These are phyloP conservation scores for Paraglomus brasilianum DNA, from an alignment of 192 early-diverging fungal species.

Conservation along the genomic window DNA sequence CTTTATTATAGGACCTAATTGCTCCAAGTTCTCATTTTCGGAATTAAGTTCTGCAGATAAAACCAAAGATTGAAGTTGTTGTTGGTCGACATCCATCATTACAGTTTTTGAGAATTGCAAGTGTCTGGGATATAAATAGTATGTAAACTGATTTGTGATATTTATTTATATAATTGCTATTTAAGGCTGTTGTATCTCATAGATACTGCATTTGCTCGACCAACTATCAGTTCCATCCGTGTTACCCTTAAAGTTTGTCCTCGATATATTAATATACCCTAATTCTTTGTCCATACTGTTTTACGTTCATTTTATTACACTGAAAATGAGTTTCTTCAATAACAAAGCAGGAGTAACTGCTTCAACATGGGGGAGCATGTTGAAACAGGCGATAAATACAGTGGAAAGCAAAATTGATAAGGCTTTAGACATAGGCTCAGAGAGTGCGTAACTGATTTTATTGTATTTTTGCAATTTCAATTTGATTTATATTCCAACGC, in stretches of 20 bases:
- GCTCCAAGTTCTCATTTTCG: slow-evolving; percentile 73
- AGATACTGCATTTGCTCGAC: no score
- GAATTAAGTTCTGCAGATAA: slow-evolving; percentile 44
- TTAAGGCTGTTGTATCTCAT: no score
- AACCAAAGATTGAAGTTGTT: slow-evolving; percentile 40
- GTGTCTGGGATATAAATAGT: not conserved
- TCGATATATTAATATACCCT: no score
- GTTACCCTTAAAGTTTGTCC: no score
- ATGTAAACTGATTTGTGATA: no score
- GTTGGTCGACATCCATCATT: slow-evolving; percentile 47
- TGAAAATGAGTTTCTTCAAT: slow-evolving; percentile 21
- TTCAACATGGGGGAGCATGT: slow-evolving; percentile 53
- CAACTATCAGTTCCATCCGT: no score
- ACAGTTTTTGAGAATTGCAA: not conserved
- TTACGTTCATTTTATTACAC: no score
- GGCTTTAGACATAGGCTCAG: slow-evolving; percentile 51
- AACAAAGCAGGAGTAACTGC: slow-evolving; percentile 5
- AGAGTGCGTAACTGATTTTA: slow-evolving; percentile 20
- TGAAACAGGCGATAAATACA: slow-evolving; percentile 69
- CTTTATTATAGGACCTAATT: slow-evolving; percentile 85
- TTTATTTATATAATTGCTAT: no score
- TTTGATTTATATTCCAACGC: not conserved
- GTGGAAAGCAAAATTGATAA: slow-evolving; percentile 76
- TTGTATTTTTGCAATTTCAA: not conserved
- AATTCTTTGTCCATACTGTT: no score